These are phyloP conservation scores for Prunus salicina DNA, from an alignment of 306 rosid species.

Conservation along the genomic window DNA sequence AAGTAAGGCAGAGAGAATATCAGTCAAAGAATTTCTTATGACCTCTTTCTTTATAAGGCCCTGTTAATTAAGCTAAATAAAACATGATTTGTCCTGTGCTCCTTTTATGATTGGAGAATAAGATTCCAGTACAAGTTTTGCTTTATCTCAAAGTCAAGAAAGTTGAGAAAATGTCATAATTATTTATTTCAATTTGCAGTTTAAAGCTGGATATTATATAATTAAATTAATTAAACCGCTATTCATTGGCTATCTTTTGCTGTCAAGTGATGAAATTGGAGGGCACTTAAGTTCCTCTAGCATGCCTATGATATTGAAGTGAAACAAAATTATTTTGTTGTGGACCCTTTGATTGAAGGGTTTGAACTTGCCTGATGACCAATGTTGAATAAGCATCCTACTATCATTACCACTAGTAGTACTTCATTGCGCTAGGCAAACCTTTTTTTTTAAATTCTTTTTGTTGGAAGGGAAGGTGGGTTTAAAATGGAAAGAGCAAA, in stretches of 20 bases:
- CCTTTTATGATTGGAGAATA: constrained; percentile 3
- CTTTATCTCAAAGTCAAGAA: constrained; percentile 30
- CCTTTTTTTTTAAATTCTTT: too few relatives aligned
- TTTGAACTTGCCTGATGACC: neutral
- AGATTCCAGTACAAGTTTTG: constrained; percentile 3
- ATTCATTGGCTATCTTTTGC: neutral
- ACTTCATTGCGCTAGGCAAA: too few relatives aligned
- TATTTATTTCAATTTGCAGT: neutral
- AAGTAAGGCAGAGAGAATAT: too few relatives aligned
- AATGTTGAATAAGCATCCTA: neutral
- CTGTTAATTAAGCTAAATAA: neutral
- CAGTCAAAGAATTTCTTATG: too few relatives aligned
- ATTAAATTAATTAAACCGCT: neutral
- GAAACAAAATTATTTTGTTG: neutral
- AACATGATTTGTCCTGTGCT: neutral
- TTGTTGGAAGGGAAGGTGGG: too few relatives aligned
- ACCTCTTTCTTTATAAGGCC: too few relatives aligned
- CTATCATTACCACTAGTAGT: neutral
- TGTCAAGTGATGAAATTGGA: neutral
- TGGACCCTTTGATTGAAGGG: constrained; percentile 15
- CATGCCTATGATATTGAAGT: constrained; percentile 19
- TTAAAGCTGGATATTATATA: neutral
- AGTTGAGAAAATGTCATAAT: neutral
- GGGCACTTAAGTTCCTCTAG: neutral
- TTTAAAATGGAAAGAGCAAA: too few relatives aligned